phyloP scores from a whole-genome alignment of 768 basidiomycete genomes.

The Tremella yokohamensis region DNA sequence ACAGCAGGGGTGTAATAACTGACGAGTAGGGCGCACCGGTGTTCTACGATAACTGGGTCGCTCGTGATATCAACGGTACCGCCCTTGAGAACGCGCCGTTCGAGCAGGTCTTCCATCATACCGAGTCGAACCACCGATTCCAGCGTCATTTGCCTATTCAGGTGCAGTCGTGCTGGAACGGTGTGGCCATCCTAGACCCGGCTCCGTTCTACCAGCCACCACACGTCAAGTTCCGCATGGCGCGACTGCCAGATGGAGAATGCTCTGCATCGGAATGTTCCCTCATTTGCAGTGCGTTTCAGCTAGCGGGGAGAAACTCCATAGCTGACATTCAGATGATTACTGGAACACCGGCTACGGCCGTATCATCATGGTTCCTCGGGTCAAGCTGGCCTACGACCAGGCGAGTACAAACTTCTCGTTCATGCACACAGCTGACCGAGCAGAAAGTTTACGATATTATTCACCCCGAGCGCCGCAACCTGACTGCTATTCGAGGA shows the following conservation, averaged over 20 bases:
- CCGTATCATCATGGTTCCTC: slow-evolving; percentile 93
- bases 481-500: slow-evolving; percentile 91
- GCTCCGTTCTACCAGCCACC: slow-evolving; percentile 90
- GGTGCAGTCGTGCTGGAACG: slow-evolving; percentile 98
- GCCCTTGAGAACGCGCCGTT: slow-evolving; percentile 98
- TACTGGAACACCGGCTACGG: slow-evolving; percentile 97
- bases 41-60: slow-evolving; percentile 89
- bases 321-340: slow-evolving; percentile 57
- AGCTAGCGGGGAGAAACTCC: neutral
- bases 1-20: no score
- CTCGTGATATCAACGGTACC: slow-evolving; percentile 96
- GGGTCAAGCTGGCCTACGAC: slow-evolving; percentile 95
- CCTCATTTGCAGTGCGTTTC: slow-evolving; percentile 70
- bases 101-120: slow-evolving; percentile 86
- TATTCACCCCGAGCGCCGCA: slow-evolving; percentile 83
- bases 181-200: slow-evolving; percentile 90
- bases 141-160: slow-evolving; percentile 89
- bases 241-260: slow-evolving; percentile 76
- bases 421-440: neutral
- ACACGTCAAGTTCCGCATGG: slow-evolving; percentile 94
- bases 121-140: slow-evolving; percentile 71
- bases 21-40: slow-evolving; percentile 67
- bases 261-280: slow-evolving; percentile 95
- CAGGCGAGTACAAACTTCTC: slow-evolving; percentile 55
- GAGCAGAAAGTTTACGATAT: slow-evolving; percentile 85